Evolutionary conservation across 495 filamentous ascomycete genomes (phyloP).

Genomic region (Podospora conica): DNA sequence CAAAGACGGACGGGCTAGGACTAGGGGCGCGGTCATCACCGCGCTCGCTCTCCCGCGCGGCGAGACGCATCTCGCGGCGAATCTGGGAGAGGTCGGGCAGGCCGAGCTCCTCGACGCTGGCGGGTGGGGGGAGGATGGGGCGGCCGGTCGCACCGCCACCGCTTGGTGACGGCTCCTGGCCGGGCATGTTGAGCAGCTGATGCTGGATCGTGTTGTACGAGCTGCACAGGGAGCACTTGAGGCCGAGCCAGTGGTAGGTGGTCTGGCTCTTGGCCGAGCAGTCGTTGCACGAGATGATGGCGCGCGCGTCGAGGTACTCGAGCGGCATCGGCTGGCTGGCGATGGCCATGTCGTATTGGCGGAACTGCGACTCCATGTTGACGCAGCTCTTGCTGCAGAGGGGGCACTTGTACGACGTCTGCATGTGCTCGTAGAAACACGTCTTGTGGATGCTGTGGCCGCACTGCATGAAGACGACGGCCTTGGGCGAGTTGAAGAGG

Average conservation of each 20-base stretch:
- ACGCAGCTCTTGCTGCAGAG: slow-evolving; percentile 88
- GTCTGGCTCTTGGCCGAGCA: slow-evolving; percentile 80
- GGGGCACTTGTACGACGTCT: slow-evolving; percentile 85
- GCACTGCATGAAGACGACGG: slow-evolving; percentile 90
- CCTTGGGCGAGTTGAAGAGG: slow-evolving; percentile 87
- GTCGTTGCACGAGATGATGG: slow-evolving; percentile 87
- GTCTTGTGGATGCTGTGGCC: slow-evolving; percentile 90
- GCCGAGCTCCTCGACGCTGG: neutral
- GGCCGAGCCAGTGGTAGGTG: slow-evolving; percentile 88
- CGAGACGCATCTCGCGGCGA: neutral
- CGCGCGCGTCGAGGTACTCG: slow-evolving; percentile 72
- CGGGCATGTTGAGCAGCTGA: slow-evolving; percentile 43
- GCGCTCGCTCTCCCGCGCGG: neutral
- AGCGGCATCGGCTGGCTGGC: slow-evolving; percentile 84
- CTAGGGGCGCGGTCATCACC: neutral
- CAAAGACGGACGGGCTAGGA: slow-evolving; percentile 2
- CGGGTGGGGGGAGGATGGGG: neutral
- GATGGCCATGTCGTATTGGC: slow-evolving; percentile 79
- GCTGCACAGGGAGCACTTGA: slow-evolving; percentile 79
- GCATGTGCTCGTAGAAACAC: slow-evolving; percentile 80
- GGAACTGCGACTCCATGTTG: slow-evolving; percentile 96
- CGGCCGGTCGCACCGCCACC: neutral
- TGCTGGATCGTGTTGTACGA: slow-evolving; percentile 81
- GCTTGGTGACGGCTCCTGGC: slow-evolving; percentile 7
- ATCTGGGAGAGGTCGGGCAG: neutral